phyloP scores from a whole-genome alignment of 1,284 basidiomycete genomes.

The Leccinum subrobustum region DNA sequence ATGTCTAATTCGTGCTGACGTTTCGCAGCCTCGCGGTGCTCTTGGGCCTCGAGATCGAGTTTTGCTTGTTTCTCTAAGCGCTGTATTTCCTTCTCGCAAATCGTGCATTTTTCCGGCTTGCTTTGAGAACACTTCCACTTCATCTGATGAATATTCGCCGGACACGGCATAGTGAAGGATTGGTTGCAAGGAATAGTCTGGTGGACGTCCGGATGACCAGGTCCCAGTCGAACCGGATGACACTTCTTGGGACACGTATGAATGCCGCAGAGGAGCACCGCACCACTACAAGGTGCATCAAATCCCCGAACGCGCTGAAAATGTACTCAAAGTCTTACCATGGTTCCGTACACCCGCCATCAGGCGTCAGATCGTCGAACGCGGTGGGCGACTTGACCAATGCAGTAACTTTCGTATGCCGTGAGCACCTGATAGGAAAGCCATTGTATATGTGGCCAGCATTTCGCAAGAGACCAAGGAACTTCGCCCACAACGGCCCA shows the following conservation, averaged over 20 bases:
- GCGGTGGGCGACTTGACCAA: conserved; percentile 41
- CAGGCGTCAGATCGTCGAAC: conserved; percentile 52
- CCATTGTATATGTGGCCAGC: conserved; percentile 53
- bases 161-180: conserved; percentile 30
- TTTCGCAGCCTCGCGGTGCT: conserved; percentile 32
- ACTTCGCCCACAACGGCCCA: conserved; percentile 46
- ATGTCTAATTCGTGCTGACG: conserved; percentile 32
- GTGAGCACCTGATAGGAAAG: conserved; percentile 54
- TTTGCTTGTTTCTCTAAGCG: conserved; percentile 29
- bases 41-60: conserved; percentile 32
- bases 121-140: conserved; percentile 35
- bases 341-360: conserved; percentile 56
- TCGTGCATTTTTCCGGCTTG: conserved; percentile 29
- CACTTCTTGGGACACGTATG: conserved; percentile 55
- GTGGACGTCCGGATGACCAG: conserved; percentile 42
- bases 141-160: conserved; percentile 15
- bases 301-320: not conserved
- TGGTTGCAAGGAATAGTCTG: conserved; percentile 42
- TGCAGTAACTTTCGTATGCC: conserved; percentile 44
- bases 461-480: conserved; percentile 44
- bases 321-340: conserved; percentile 41
- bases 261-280: conserved; percentile 42
- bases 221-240: conserved; percentile 35
- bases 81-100: conserved; percentile 34
- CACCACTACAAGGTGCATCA: conserved; percentile 35